Evolutionary conservation across 2,329 filamentous ascomycete genomes (phyloP).

Genomic region (Domatiomyces globalis): DNA sequence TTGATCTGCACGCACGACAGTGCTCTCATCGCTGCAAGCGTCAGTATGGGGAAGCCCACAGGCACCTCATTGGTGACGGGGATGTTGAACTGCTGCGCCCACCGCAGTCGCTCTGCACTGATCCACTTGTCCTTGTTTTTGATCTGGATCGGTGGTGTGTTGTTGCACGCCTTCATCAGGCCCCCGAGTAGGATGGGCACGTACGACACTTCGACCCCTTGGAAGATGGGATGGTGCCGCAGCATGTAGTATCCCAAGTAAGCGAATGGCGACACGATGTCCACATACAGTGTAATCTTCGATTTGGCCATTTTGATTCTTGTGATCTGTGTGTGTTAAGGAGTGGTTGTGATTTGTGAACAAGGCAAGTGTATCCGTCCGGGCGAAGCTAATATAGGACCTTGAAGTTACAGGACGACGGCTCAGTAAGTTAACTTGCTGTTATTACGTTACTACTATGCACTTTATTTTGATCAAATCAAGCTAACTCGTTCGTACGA

Average conservation of each 20-base stretch:
- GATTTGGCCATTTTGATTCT: too few relatives aligned
- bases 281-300: slow-evolving; percentile 44
- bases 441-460: too few relatives aligned
- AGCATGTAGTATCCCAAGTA: slow-evolving; percentile 41
- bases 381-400: too few relatives aligned
- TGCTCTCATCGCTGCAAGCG: slow-evolving; percentile 38
- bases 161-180: slow-evolving; percentile 43
- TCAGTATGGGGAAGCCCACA: slow-evolving; percentile 40
- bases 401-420: too few relatives aligned
- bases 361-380: too few relatives aligned
- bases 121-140: slow-evolving; percentile 51
- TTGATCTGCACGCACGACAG: slow-evolving; percentile 34
- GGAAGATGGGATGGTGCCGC: slow-evolving; percentile 43
- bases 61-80: slow-evolving; percentile 35
- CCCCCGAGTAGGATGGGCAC: slow-evolving; percentile 47
- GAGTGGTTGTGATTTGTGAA: too few relatives aligned
- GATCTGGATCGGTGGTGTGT: slow-evolving; percentile 40
- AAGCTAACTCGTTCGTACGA: too few relatives aligned
- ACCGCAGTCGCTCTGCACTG: slow-evolving; percentile 38
- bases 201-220: slow-evolving; percentile 40
- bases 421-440: too few relatives aligned
- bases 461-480: too few relatives aligned
- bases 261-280: slow-evolving; percentile 46
- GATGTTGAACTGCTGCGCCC: slow-evolving; percentile 39
- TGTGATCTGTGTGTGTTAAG: too few relatives aligned